A percentile compares a stretch with the other conserved stretches of the same genome.
These are phyloP conservation scores for Gyromitra esculenta DNA, from an alignment of 2,329 filamentous ascomycete genomes.

Conservation along the genomic window DNA sequence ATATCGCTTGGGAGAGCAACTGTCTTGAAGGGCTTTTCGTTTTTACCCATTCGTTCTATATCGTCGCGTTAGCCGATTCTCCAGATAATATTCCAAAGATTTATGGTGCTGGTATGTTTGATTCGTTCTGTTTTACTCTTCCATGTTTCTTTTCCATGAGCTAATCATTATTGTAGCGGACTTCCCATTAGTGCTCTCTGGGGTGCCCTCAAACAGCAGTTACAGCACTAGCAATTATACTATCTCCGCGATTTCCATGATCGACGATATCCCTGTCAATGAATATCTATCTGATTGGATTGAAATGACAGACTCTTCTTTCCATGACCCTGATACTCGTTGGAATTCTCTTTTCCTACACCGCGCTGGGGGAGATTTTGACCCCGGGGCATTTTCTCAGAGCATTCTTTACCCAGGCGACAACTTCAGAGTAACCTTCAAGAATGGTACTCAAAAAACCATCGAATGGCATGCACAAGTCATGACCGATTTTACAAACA, in stretches of 20 bases:
- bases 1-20: constrained; percentile 59
- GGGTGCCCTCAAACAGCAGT: constrained; percentile 47
- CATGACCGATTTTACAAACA: background rate
- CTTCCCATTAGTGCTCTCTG: background rate
- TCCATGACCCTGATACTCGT: constrained; percentile 27
- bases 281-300: constrained; percentile 33
- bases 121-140: constrained; percentile 37
- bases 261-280: constrained; percentile 13
- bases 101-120: constrained; percentile 57
- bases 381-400: background rate
- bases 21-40: constrained; percentile 58
- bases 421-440: constrained; percentile 17
- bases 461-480: constrained; percentile 1
- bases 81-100: constrained; percentile 60
- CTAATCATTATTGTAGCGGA: constrained; percentile 54
- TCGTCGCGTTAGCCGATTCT: constrained; percentile 59
- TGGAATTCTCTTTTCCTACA: constrained; percentile 27
- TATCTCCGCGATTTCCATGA: constrained; percentile 57
- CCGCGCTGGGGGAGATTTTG: background rate
- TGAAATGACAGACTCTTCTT: background rate
- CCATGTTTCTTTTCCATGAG: constrained; percentile 53
- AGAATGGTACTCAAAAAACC: constrained; percentile 15
- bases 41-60: constrained; percentile 56
- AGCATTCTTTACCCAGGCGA: constrained; percentile 25
- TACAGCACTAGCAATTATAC: constrained; percentile 56